phyloP scores from a whole-genome alignment of 2,329 filamentous ascomycete species.

The Arachnopeziza araneosa region DNA sequence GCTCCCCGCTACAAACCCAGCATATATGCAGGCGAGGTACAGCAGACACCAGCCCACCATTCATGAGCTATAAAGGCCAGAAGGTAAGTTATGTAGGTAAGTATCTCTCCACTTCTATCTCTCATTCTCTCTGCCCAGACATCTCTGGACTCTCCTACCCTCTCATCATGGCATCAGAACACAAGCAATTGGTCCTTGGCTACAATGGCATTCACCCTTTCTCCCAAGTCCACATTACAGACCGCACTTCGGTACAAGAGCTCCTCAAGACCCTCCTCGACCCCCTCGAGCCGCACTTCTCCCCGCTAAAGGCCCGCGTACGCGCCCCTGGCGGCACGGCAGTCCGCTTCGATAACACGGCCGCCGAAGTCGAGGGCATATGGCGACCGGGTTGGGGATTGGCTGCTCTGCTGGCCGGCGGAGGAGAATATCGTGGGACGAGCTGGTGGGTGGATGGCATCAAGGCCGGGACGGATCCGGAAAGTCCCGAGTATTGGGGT shows the following conservation, averaged over 20 bases:
- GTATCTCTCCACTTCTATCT: background rate
- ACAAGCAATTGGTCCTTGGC: slow-evolving; percentile 36
- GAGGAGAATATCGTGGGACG: slow-evolving; percentile 57
- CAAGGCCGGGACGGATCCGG: slow-evolving; percentile 64
- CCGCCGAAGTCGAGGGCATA: slow-evolving; percentile 62
- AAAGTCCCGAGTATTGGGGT: slow-evolving; percentile 69
- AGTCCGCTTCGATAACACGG: slow-evolving; percentile 71
- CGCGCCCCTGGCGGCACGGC: slow-evolving; percentile 64
- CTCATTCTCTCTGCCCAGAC: background rate
- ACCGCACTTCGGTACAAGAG: slow-evolving; percentile 52
- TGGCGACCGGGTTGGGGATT: slow-evolving; percentile 67
- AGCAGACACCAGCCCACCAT: background rate
- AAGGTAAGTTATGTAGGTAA: slow-evolving; percentile 5
- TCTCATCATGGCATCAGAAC: slow-evolving; percentile 1
- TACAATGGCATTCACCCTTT: slow-evolving; percentile 52
- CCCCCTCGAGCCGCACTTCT: slow-evolving; percentile 67
- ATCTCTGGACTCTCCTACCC: background rate
- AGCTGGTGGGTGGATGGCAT: slow-evolving; percentile 66
- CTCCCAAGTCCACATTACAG: slow-evolving; percentile 43
- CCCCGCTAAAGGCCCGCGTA: slow-evolving; percentile 57
- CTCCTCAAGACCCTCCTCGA: slow-evolving; percentile 60
- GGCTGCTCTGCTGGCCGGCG: slow-evolving; percentile 63
- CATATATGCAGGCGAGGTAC: background rate
- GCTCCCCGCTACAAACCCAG: background rate
- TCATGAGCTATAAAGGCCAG: background rate